Evolutionary conservation across 1,284 basidiomycete genomes (phyloP).

Genomic region (Ustilago cynodontis): DNA sequence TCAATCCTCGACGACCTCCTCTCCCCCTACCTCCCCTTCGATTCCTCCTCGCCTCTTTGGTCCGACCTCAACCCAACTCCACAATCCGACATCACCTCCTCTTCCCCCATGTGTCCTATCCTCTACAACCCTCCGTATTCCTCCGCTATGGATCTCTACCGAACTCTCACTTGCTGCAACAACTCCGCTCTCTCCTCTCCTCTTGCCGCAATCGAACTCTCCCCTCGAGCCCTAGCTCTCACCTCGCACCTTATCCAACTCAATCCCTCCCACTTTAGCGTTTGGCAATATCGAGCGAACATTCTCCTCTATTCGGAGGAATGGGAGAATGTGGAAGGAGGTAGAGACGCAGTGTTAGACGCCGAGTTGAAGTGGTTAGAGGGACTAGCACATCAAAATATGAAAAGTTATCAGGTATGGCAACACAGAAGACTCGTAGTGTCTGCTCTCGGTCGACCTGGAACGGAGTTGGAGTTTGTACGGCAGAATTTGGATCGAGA

Average conservation of each 20-base stretch:
- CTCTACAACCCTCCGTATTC: conserved; percentile 62
- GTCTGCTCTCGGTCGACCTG: conserved; percentile 49
- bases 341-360: conserved; percentile 18
- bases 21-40: conserved; percentile 48
- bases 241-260: conserved; percentile 59
- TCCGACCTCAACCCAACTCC: conserved; percentile 55
- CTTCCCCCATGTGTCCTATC: conserved; percentile 65
- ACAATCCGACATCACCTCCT: conserved; percentile 54
- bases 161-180: conserved; percentile 46
- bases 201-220: conserved; percentile 34
- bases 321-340: neutral
- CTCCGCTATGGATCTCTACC: conserved; percentile 64
- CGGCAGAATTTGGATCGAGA: conserved; percentile 48
- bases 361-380: conserved; percentile 60
- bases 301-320: conserved; percentile 46
- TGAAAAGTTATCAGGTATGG: conserved; percentile 69
- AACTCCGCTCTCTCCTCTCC: conserved; percentile 1
- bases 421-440: conserved; percentile 63
- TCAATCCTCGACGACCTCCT: conserved; percentile 31
- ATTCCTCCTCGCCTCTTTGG: conserved; percentile 52
- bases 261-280: conserved; percentile 61
- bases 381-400: conserved; percentile 55
- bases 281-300: conserved; percentile 64
- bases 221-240: conserved; percentile 54
- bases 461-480: conserved; percentile 57